Evolutionary conservation across 2,329 filamentous ascomycete species (phyloP), one percentile per base, ranked within the genome.

Genomic region (Aspergillus ochraceus): DNA sequence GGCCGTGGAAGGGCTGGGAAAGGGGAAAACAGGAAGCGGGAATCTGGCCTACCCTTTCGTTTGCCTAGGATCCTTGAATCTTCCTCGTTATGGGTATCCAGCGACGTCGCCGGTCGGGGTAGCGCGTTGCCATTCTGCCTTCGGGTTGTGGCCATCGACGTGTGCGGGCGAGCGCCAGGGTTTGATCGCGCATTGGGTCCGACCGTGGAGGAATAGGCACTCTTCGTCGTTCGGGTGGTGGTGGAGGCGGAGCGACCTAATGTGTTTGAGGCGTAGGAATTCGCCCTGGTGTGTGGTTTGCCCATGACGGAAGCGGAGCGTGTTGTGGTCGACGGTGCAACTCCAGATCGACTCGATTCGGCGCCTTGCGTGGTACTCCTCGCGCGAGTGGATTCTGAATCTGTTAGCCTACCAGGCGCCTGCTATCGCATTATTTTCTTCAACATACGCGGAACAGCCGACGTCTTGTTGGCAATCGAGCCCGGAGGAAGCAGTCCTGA

Each of bases 141-240:
- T 56, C 80, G 77, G 49, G 82, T 75, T 61, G 83, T 81, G 63
- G 77, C 76, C 65, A 84, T 76, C 39, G 85, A 79, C 6, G 84
- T 81, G 62, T 84, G 80, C 3, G 84, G 80, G 56, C 85, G 83
- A 30, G 72, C 66, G 39, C 70, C 75, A 60, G 78, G 73, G 6
- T 77, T 74, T 14, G 83, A 79, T 64, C 86, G 82, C 19, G 73
- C 66, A 14, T 79, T 81, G 12, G 82, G 80, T 1, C 87, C 86
- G 29, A 86, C 73, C 67, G 84, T 88, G 61, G 81, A 84, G 14
- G 84, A 80, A 63, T 87, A 86, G 61, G 78, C 80, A 63, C 77
- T 81, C 55, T 78, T 77, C 52, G 78, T 74, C 58, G 77, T 73
- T 64, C 80, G 79, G 36, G 77, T 77, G 19, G 77, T 74, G 29